Base-by-base conservation (phyloP, 768 basidiomycete genomes). In the Coprinellus micaceus region DNA sequence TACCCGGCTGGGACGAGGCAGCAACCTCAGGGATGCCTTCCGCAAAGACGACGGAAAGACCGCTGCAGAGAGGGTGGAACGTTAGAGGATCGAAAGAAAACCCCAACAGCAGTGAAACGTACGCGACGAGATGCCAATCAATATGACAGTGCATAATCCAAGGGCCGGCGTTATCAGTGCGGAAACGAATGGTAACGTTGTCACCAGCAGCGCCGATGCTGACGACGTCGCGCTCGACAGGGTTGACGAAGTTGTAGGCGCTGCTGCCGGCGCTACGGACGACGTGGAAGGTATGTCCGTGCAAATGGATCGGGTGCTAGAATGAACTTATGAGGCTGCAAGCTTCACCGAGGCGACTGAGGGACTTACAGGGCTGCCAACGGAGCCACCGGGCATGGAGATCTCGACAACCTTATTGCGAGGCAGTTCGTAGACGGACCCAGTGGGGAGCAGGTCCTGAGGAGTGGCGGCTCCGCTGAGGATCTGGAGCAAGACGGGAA, bases 71-170 rank as follows among this genome's bases (percentile, higher is more conserved):
- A 67, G 82, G 82, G 71, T 77, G 81, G 53, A 82, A 78, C 53
- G 82, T 82, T 60, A 82, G 80, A 56, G 78, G 78, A 37, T 3
- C 4, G 39, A 39, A 24, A 12, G n/a, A n/a, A n/a, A n/a, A n/a
- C n/a, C n/a, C n/a, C n/a, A 24, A 22, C 41, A 21, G 56, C 25
- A 22, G 26, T 29, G 37, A 36, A 82, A 59, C 80, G 80, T 26
- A 81, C 57, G 49, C 78, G 69, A 78, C 77, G 80, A 5, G 78
- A 76, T 1, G 82, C 82, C 29, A 79, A n/a, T n/a, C n/a, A n/a
- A n/a, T n/a, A n/a, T n/a, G n/a, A n/a, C n/a, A n/a, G n/a, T n/a
- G n/a, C n/a, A n/a, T n/a, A n/a, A n/a, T n/a, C n/a, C n/a, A n/a
- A n/a, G n/a, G n/a, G n/a, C n/a, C n/a, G n/a, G n/a, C 63, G 56